Base-by-base conservation (phyloP, 352 stramenopile species). In the Blastocystis sp. region DNA sequence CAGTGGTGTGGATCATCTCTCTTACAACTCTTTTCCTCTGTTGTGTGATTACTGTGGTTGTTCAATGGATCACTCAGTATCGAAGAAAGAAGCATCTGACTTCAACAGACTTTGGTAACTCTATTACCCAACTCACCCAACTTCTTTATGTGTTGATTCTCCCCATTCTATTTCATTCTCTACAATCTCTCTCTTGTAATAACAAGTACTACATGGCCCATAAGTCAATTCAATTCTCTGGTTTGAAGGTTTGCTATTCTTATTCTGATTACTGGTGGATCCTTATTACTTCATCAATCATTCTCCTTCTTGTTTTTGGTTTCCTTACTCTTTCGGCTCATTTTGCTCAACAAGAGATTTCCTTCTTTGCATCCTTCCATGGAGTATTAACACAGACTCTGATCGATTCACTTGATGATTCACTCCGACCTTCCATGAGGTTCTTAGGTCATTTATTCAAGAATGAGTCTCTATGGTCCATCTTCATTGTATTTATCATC, bases 121-220 rank as follows among this genome's bases (percentile, higher is more conserved):
- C n/a, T 5, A n/a, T 75, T 3, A 49, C 32, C 29, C 59, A 69
- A 21, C 7, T 69, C 14, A 69, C 59, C 3, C 24, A 43, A 6
- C 63, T 75, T 11, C 6, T 75, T 6, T 75, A 43, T 29, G 63
- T 75, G 4, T 11, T 75, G 19, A 12, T 54, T n/a, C 39, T 75
- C 4, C 63, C 63, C 11, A 54, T 75, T 49, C 63, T 75, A 4
- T 75, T 56, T 35, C 63, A 75, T 19, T 37, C n/a, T 24, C 63
- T 75, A 4, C 63, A 75, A 35, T 75, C 63, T 54, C 63, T 75
- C 24, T 75, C 63, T n/a, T 75, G 63, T 35, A 49, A 75, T 46
- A 75, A 75, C 63, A 75, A 75, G 35, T 54, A 75, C 39, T 75
- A 54, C 63, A 75, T 75, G 63, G 32, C 29, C n/a, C 1, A 49